A percentile compares a stretch with the other conserved stretches of the same genome.
Evolutionary conservation across 345 rosid genomes (phyloP).

Genomic region (Lagerstroemia speciosa): DNA sequence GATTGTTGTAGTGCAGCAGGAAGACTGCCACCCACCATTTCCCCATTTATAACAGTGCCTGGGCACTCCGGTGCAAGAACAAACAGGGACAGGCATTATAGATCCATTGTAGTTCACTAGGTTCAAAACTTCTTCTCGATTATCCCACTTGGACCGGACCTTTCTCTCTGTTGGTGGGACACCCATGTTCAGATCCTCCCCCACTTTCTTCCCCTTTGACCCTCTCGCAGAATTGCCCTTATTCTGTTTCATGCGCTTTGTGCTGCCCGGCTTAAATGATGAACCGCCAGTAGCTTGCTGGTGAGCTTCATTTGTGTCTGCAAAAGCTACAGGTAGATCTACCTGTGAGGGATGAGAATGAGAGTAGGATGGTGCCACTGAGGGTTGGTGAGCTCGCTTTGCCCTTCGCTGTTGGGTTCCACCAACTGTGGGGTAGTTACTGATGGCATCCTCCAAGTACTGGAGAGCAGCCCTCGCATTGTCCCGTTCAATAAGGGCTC

Average conservation of each 20-base stretch:
- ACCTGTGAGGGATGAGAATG: slow-evolving; percentile 19
- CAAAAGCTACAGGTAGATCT: slow-evolving; percentile 34
- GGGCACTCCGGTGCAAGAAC: slow-evolving; percentile 84
- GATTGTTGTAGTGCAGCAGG: slow-evolving; percentile 83
- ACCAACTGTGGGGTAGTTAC: slow-evolving; percentile 22
- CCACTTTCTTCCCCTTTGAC: slow-evolving; percentile 41
- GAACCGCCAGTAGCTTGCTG: neutral
- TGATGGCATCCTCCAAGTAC: slow-evolving; percentile 42
- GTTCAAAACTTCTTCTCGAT: slow-evolving; percentile 52
- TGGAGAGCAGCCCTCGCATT: slow-evolving; percentile 63
- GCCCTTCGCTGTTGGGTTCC: slow-evolving; percentile 3
- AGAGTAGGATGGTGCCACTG: too few species aligned
- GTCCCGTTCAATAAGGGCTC: slow-evolving; percentile 78
- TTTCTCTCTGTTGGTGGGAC: slow-evolving; percentile 46
- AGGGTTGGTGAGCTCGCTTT: slow-evolving; percentile 34
- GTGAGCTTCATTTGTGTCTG: slow-evolving; percentile 24
- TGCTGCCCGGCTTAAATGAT: slow-evolving; percentile 17
- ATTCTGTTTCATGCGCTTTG: slow-evolving; percentile 44
- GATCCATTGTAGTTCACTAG: slow-evolving; percentile 50
- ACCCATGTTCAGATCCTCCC: slow-evolving; percentile 50
- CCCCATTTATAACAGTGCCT: slow-evolving; percentile 97
- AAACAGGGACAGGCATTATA: slow-evolving; percentile 71
- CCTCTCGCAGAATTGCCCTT: slow-evolving; percentile 31
- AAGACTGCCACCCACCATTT: slow-evolving; percentile 94
- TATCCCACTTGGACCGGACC: slow-evolving; percentile 60